These are phyloP conservation scores for Lavandula angustifolia DNA, from an alignment of 257 asterid genomes.

Conservation along the genomic window DNA sequence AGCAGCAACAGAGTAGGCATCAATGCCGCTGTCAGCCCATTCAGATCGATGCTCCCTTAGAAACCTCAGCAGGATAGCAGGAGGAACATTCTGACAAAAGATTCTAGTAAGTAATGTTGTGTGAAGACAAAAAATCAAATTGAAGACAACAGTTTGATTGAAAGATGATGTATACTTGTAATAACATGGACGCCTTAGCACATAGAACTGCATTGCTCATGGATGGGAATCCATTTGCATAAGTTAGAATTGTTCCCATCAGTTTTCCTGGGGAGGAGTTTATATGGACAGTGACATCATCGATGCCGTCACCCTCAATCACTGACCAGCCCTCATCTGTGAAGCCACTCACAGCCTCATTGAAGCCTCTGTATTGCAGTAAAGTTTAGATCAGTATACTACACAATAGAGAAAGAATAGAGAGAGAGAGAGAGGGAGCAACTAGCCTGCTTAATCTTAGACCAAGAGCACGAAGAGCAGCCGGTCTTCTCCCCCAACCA, in stretches of 20 bases:
- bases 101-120: background rate
- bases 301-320: constrained; percentile 84
- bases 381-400: background rate
- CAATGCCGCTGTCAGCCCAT: constrained; percentile 95
- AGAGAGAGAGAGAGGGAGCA: constrained; percentile 7
- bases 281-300: constrained; percentile 88
- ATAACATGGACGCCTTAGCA: constrained; percentile 93
- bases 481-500: constrained; percentile 97
- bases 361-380: constrained; percentile 71
- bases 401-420: constrained; percentile 53
- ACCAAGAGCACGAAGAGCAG: constrained; percentile 89
- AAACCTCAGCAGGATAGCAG: constrained; percentile 83
- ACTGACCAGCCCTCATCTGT: constrained; percentile 94
- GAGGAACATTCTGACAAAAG: constrained; percentile 75
- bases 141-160: background rate
- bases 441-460: constrained; percentile 88
- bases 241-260: constrained; percentile 66
- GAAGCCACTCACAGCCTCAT: constrained; percentile 96
- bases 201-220: constrained; percentile 77
- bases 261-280: constrained; percentile 77
- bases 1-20: constrained; percentile 89
- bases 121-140: too few species aligned
- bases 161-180: constrained; percentile 52
- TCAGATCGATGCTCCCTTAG: constrained; percentile 94
- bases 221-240: constrained; percentile 74